Conservation (phyloP, 1,139 yeast species). For the Williopsis jadinii region DNA sequence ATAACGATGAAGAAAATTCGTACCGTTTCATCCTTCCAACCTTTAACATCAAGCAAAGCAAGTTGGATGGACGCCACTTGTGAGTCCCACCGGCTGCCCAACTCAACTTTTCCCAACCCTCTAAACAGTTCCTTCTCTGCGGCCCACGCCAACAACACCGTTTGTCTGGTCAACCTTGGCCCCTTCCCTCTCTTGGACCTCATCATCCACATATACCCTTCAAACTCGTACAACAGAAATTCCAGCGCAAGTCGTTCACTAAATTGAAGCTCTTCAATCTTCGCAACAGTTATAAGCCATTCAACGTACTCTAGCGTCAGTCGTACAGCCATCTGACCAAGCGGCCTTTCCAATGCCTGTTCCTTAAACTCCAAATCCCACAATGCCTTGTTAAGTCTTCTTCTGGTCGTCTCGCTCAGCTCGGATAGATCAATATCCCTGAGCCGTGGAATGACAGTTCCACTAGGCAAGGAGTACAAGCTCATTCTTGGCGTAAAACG, state of each 20-base stretch:
- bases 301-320: slow-evolving; percentile 1
- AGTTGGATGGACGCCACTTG: neutral
- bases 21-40: neutral
- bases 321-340: neutral
- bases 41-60: neutral
- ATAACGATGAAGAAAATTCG: too few relatives aligned
- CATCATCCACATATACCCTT: neutral
- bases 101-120: neutral
- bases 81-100: neutral
- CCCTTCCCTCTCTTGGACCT: neutral
- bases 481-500: too few relatives aligned
- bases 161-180: neutral
- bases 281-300: neutral
- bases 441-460: too few relatives aligned
- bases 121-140: slow-evolving; percentile 1
- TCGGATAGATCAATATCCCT: neutral
- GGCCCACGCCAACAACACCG: neutral
- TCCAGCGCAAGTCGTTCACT: neutral
- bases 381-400: neutral
- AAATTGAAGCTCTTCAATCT: neutral
- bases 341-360: neutral
- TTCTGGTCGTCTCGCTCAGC: neutral
- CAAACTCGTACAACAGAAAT: neutral
- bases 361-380: neutral
- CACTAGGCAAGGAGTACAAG: too few relatives aligned